A percentile compares a stretch with the other conserved stretches of the same genome.
Evolutionary conservation across 306 rosid species (phyloP).

Genomic region (Biancaea sappan): DNA sequence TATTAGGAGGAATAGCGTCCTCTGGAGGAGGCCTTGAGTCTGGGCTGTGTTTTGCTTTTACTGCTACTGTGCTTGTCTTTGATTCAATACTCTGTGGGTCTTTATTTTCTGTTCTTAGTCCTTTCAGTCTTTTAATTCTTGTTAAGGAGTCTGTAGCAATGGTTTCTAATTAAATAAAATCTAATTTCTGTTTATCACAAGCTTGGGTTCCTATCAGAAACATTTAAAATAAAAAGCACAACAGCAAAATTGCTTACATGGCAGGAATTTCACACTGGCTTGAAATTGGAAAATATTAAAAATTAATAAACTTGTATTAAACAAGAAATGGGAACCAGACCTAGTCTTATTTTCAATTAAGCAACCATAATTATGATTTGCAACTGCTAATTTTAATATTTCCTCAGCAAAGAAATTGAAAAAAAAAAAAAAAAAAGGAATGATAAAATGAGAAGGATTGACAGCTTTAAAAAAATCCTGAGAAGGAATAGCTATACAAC

Average conservation of each 20-base stretch:
- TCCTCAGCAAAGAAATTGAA: background rate
- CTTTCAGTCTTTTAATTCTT: too few species aligned
- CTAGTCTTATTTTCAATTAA: background rate
- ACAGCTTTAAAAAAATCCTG: slow-evolving; percentile 16
- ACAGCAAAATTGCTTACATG: background rate
- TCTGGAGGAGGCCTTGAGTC: too few species aligned
- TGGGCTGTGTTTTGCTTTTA: too few species aligned
- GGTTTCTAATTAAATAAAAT: too few species aligned
- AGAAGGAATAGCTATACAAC: slow-evolving; percentile 4
- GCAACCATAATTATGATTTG: background rate
- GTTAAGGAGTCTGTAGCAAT: too few species aligned
- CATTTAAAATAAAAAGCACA: background rate
- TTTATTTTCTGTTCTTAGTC: too few species aligned
- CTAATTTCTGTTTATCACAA: too few species aligned
- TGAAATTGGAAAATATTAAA: background rate
- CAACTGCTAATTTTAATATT: slow-evolving; percentile 1
- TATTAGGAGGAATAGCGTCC: too few species aligned
- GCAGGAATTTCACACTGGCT: background rate
- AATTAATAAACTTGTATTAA: background rate
- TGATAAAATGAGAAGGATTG: background rate
- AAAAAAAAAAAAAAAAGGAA: background rate
- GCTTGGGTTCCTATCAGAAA: too few species aligned
- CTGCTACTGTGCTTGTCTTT: too few species aligned
- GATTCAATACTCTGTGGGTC: too few species aligned
- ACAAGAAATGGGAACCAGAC: background rate